Conservation (phyloP, 768 basidiomycete species). For the Pluteus cervinus region DNA sequence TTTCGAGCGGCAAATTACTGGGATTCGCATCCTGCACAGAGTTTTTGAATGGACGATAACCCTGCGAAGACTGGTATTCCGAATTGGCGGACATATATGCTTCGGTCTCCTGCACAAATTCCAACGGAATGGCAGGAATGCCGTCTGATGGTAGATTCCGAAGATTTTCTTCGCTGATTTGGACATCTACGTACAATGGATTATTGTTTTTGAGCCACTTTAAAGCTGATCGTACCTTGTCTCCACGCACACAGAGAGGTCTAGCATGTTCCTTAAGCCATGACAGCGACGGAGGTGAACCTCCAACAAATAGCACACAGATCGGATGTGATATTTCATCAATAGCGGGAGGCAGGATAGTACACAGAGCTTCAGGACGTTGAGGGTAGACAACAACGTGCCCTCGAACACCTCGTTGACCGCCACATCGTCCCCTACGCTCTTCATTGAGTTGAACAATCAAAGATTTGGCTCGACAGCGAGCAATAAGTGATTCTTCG, state of each 20-base stretch:
- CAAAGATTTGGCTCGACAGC: constrained; percentile 28
- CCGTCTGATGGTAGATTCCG: constrained; percentile 10
- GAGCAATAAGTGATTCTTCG: constrained; percentile 34
- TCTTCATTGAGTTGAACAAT: constrained; percentile 28
- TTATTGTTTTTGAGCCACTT: constrained; percentile 32
- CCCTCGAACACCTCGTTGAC: constrained; percentile 29
- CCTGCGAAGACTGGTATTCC: too few relatives aligned
- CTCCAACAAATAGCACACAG: constrained; percentile 36
- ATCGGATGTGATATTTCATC: constrained; percentile 27
- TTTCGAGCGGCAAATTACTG: too few relatives aligned
- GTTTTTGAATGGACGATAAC: too few relatives aligned
- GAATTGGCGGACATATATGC: too few relatives aligned
- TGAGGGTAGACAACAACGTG: constrained; percentile 38
- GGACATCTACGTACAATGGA: constrained; percentile 23
- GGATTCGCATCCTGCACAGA: too few relatives aligned
- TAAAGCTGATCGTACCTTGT: constrained; percentile 25
- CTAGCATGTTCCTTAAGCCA: constrained; percentile 28
- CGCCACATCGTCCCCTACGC: background rate
- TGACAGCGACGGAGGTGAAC: constrained; percentile 14
- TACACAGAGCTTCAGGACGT: constrained; percentile 17
- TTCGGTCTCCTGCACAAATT: constrained; percentile 14
- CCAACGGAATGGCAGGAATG: constrained; percentile 21
- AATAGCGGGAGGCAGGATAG: constrained; percentile 27
- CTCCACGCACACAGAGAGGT: constrained; percentile 24
- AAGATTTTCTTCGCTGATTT: constrained; percentile 16